These are phyloP conservation scores for Hansenula sp. DNA, from an alignment of 1,139 yeast species.

Conservation along the genomic window DNA sequence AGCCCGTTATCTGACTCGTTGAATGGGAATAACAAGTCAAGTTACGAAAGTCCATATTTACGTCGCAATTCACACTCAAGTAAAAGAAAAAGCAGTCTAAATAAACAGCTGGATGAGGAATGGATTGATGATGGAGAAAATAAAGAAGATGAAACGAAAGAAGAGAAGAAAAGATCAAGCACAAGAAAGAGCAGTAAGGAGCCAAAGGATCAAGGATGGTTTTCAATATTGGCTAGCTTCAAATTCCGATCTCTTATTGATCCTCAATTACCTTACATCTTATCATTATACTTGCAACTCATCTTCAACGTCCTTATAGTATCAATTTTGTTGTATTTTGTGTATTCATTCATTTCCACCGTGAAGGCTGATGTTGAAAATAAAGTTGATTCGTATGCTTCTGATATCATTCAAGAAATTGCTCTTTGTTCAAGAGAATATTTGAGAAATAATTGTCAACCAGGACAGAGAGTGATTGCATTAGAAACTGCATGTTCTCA, in stretches of 20 bases:
- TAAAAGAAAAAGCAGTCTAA: neutral
- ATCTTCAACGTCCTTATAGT: conserved; percentile 60
- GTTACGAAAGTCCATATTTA: conserved; percentile 17
- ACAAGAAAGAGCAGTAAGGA: conserved; percentile 4
- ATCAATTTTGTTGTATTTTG: conserved; percentile 48
- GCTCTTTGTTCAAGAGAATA: conserved; percentile 69
- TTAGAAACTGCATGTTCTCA: conserved; percentile 64
- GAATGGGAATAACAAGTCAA: conserved; percentile 11
- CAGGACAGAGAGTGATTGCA: conserved; percentile 60
- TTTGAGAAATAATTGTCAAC: conserved; percentile 66
- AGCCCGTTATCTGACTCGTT: conserved; percentile 21
- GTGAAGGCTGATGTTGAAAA: conserved; percentile 68
- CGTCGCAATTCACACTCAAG: neutral
- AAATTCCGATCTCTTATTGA: conserved; percentile 33
- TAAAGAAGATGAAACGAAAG: conserved; percentile 2
- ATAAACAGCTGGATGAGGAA: conserved; percentile 6
- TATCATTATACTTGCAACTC: conserved; percentile 72
- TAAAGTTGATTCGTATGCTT: conserved; percentile 60
- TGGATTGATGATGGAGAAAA: conserved; percentile 16
- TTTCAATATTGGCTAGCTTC: conserved; percentile 9
- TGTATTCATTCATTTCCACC: conserved; percentile 53
- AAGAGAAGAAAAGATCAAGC: neutral
- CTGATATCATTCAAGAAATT: conserved; percentile 63
- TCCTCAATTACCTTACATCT: conserved; percentile 60
- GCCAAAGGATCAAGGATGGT: conserved; percentile 7